Conservation (phyloP, 352 stramenopile species). For the Phytophthora foliorum region DNA sequence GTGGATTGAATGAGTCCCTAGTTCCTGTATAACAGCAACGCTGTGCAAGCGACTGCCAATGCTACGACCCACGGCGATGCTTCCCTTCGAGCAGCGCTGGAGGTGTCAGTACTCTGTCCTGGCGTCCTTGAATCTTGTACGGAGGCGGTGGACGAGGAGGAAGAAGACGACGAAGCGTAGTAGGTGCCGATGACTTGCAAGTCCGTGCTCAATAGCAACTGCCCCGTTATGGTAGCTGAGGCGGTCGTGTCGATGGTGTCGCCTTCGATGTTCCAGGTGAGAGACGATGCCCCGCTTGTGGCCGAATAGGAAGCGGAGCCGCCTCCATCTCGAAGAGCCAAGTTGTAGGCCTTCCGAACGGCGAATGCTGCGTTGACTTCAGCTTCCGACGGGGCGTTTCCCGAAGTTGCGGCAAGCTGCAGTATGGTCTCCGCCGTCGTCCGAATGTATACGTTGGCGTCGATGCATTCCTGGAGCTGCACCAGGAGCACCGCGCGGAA, state of each 20-base stretch:
- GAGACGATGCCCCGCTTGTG: slow-evolving; percentile 17
- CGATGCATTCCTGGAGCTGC: slow-evolving; percentile 40
- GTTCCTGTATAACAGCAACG: slow-evolving; percentile 29
- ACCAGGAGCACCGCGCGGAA: slow-evolving; percentile 44
- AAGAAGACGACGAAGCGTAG: slow-evolving; percentile 30
- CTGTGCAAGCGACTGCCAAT: slow-evolving; percentile 12
- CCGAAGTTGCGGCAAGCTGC: slow-evolving; percentile 30
- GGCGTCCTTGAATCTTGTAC: slow-evolving; percentile 19
- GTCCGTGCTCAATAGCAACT: slow-evolving; percentile 42
- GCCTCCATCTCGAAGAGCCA: slow-evolving; percentile 32
- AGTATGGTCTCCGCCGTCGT: slow-evolving; percentile 42
- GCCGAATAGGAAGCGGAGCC: slow-evolving; percentile 23
- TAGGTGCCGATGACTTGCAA: slow-evolving; percentile 45
- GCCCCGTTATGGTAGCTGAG: slow-evolving; percentile 20
- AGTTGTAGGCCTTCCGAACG: slow-evolving; percentile 38
- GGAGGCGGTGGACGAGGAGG: slow-evolving; percentile 15
- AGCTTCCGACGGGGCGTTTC: slow-evolving; percentile 28
- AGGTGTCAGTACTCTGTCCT: slow-evolving; percentile 18
- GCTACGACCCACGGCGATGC: slow-evolving; percentile 11
- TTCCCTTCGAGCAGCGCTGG: slow-evolving; percentile 4
- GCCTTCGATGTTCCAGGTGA: slow-evolving; percentile 40
- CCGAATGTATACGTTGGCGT: slow-evolving; percentile 44
- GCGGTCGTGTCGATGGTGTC: slow-evolving; percentile 38
- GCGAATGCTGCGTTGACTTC: slow-evolving; percentile 34
- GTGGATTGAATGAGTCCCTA: slow-evolving; percentile 29